A percentile compares a stretch with the other conserved stretches of the same genome.
Conservation (phyloP, 2,329 filamentous ascomycete species). For the Fusarium citri region DNA sequence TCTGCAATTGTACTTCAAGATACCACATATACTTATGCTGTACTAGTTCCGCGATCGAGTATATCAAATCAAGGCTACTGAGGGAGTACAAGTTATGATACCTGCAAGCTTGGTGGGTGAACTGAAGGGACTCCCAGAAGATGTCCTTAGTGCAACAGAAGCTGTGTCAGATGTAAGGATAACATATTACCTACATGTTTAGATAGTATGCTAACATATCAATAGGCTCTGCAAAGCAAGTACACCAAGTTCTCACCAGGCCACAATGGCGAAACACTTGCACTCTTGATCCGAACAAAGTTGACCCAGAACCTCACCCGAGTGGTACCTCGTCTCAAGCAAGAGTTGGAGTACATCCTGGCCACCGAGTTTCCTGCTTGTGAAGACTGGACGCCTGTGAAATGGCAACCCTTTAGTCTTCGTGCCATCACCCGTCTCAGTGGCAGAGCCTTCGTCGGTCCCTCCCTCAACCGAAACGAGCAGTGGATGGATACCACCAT, state of each 20-base stretch:
- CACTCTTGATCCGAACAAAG: constrained; percentile 59
- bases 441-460: constrained; percentile 65
- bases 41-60: constrained; percentile 60
- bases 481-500: constrained; percentile 65
- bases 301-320: constrained; percentile 61
- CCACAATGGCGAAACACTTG: constrained; percentile 58
- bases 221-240: constrained; percentile 61
- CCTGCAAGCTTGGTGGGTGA: constrained; percentile 59
- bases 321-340: constrained; percentile 59
- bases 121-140: constrained; percentile 61
- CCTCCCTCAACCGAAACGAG: constrained; percentile 62
- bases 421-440: constrained; percentile 65
- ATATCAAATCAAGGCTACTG: constrained; percentile 64
- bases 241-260: constrained; percentile 64
- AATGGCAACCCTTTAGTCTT: constrained; percentile 64
- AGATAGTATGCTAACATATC: constrained; percentile 3
- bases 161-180: constrained; percentile 59
- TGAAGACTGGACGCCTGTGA: constrained; percentile 66
- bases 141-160: constrained; percentile 60
- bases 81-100: constrained; percentile 61
- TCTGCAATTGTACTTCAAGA: background rate
- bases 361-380: constrained; percentile 62
- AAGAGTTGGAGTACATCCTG: constrained; percentile 60
- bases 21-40: constrained; percentile 31
- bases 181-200: background rate